Conservation (phyloP, 352 stramenopile species). For the Pythium myriotylum region DNA sequence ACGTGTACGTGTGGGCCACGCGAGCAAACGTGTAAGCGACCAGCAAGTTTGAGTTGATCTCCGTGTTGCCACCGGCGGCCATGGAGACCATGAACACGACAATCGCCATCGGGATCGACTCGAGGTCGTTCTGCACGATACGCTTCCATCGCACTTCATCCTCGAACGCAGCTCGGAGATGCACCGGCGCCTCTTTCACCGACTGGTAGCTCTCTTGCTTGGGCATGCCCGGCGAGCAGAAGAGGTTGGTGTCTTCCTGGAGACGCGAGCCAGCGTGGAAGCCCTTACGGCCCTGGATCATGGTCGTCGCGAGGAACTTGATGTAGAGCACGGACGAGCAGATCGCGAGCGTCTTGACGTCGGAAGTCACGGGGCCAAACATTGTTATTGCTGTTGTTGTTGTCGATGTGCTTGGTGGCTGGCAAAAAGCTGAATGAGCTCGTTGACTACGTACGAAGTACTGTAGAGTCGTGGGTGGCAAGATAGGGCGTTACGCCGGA, state of each 20-base stretch:
- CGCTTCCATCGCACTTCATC: constrained; percentile 35
- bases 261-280: constrained; percentile 52
- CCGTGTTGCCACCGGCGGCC: constrained; percentile 12
- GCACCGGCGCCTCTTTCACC: background rate
- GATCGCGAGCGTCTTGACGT: constrained; percentile 22
- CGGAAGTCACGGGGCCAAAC: constrained; percentile 7
- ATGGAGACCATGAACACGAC: constrained; percentile 25
- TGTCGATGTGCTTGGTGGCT: constrained; percentile 1
- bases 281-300: constrained; percentile 47
- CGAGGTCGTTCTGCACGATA: constrained; percentile 40
- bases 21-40: constrained; percentile 31
- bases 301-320: constrained; percentile 59
- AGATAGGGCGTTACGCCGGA: no score
- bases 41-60: constrained; percentile 16
- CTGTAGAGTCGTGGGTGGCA: background rate
- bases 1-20: constrained; percentile 28
- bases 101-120: constrained; percentile 34
- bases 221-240: constrained; percentile 19
- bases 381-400: background rate
- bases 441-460: background rate
- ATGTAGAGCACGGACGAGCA: constrained; percentile 49
- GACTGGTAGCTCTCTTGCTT: constrained; percentile 7
- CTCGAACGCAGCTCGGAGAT: constrained; percentile 17
- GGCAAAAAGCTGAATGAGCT: constrained; percentile 3
- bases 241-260: constrained; percentile 34